These are phyloP conservation scores for Physcomitrium patens DNA, from an alignment of 225 moss, liverwort and hornwort species.

Conservation along the genomic window DNA sequence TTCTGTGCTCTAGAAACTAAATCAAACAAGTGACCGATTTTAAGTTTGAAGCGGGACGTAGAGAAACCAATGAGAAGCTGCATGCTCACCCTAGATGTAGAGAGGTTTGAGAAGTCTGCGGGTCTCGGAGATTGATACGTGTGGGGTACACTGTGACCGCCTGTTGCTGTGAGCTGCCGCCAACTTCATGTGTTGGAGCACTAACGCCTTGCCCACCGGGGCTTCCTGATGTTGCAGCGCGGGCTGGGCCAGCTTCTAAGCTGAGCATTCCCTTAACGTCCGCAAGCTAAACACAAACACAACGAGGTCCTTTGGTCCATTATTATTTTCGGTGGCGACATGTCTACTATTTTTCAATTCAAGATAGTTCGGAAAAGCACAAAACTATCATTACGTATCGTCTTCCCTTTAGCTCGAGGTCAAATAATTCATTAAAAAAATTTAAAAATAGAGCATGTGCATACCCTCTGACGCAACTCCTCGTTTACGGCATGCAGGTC, in stretches of 20 bases:
- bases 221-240: constrained; percentile 44
- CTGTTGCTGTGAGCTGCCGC: constrained; percentile 47
- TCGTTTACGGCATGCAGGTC: constrained; percentile 35
- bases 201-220: constrained; percentile 52
- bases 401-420: no score
- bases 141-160: constrained; percentile 52
- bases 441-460: not conserved
- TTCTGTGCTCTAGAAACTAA: no score
- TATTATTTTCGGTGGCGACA: not conserved
- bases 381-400: no score
- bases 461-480: constrained; percentile 42
- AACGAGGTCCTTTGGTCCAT: not conserved
- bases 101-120: constrained; percentile 64
- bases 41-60: not conserved
- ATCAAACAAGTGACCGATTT: not conserved
- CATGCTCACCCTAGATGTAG: constrained; percentile 61
- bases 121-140: constrained; percentile 69
- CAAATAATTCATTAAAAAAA: not conserved
- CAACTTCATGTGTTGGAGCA: constrained; percentile 43
- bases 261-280: constrained; percentile 57
- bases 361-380: not conserved
- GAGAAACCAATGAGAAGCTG: no score
- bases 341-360: not conserved
- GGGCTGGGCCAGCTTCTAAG: constrained; percentile 52
- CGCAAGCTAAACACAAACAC: constrained; percentile 43